Conservation (phyloP, 1,284 basidiomycete genomes). For the Phellopilus nigrolimitatus region DNA sequence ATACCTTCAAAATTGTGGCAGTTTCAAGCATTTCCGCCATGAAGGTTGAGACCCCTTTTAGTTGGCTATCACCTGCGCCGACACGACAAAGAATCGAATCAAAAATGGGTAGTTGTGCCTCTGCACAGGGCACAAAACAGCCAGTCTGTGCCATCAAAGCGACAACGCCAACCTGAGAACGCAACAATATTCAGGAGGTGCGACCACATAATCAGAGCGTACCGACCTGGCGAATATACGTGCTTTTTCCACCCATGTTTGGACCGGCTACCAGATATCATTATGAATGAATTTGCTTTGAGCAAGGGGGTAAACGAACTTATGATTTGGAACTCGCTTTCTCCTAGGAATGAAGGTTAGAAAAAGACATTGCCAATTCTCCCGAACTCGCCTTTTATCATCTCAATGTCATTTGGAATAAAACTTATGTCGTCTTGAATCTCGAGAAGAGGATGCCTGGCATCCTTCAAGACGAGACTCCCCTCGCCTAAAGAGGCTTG, state of each 20-base stretch:
- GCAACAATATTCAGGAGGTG: too few species aligned
- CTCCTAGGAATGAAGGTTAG: slow-evolving; percentile 36
- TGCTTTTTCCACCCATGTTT: slow-evolving; percentile 96
- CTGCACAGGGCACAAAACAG: slow-evolving; percentile 89
- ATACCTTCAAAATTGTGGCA: slow-evolving; percentile 87
- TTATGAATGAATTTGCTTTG: slow-evolving; percentile 21
- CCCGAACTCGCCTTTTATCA: slow-evolving; percentile 66
- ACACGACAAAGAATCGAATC: slow-evolving; percentile 96
- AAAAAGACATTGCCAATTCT: not conserved
- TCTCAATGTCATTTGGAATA: slow-evolving; percentile 91
- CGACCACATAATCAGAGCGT: not conserved
- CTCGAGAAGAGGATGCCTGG: slow-evolving; percentile 95
- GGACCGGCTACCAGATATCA: slow-evolving; percentile 62
- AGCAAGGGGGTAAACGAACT: slow-evolving; percentile 40
- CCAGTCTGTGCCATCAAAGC: slow-evolving; percentile 94
- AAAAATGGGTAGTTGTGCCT: slow-evolving; percentile 87
- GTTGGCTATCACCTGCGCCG: slow-evolving; percentile 94
- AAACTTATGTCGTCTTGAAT: slow-evolving; percentile 95
- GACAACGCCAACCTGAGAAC: slow-evolving; percentile 80
- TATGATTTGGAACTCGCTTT: slow-evolving; percentile 86
- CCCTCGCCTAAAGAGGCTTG: slow-evolving; percentile 54
- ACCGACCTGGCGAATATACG: slow-evolving; percentile 78
- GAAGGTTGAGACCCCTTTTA: slow-evolving; percentile 98
- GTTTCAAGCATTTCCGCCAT: slow-evolving; percentile 99
- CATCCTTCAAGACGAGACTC: slow-evolving; percentile 72